Evolutionary conservation across 176 grass and related monocot species (phyloP), one percentile per base, ranked within the genome.

Genomic region (Aegilops bicornis): DNA sequence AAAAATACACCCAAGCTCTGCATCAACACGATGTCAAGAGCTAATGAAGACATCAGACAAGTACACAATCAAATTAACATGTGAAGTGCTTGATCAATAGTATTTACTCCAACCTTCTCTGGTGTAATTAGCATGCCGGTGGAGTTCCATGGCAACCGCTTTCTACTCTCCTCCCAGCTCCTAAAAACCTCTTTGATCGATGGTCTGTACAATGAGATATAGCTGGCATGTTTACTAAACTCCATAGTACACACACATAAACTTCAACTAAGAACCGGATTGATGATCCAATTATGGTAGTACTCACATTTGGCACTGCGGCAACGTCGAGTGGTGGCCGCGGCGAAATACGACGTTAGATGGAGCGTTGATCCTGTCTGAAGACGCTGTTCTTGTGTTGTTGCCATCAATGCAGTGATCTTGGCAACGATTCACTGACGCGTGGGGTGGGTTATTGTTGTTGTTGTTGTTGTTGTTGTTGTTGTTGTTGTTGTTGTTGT

Each of bases 111-210:
- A 77, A 91, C 90, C 82, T 88, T 70, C 10, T 82, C 64, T 78
- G 15, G 2, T 45, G 82, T 23, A 32, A 65, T 56, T 52, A 56
- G 56, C 24, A 65, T 45, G 31, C 70, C 73, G 25, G 56, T 82
- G 33, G 64, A 82, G 64, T 65, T 56, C 86, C 78, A 64, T 47
- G 72, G 82, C 70, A 77, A 30, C 78, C 14, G 71, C 14, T 71
- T 64, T 82, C 54, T 88, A n/a, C 24, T 87, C 77, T 86, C 39
- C 20, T 88, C 92, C 89, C 83, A 87, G 54, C 37, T 80, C 88
- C 89, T 84, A 39, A 85, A 72, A 42, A 89, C 31, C 15, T 74
- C 80, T 22, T 84, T 81, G 19, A 85, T 61, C 6, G 87, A 84
- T 20, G 80, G 77, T 32, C 92, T 94, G 83, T 61, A 58, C 68